Conservation (phyloP, 2,329 filamentous ascomycete genomes). For the Aspergillus brasiliensis region DNA sequence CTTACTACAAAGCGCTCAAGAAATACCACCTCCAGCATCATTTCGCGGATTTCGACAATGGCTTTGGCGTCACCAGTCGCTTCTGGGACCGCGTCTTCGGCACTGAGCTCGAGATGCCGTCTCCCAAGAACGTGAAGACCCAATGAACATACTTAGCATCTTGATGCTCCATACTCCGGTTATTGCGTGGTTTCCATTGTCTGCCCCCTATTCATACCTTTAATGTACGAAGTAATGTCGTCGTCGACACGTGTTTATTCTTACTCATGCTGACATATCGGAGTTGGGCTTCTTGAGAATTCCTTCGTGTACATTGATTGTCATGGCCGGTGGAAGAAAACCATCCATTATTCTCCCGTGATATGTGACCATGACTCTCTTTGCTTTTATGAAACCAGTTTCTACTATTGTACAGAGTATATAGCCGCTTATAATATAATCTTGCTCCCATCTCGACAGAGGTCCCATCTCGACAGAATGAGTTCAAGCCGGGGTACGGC, state of each 20-base stretch:
- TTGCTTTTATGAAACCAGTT: neutral
- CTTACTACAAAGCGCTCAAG: constrained; percentile 90
- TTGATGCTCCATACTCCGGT: neutral
- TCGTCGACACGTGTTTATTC: constrained; percentile 5
- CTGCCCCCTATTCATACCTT: neutral
- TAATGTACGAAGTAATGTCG: constrained; percentile 20
- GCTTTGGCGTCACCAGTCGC: constrained; percentile 92
- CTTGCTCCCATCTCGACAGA: neutral
- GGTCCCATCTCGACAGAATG: too few relatives aligned
- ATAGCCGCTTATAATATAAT: constrained; percentile 28
- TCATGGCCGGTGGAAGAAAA: neutral
- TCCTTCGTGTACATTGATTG: constrained; percentile 11
- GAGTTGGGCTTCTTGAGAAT: neutral
- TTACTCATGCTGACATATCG: constrained; percentile 4
- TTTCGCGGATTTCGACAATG: constrained; percentile 96
- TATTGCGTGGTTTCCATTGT: neutral
- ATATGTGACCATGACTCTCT: constrained; percentile 4
- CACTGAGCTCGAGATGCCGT: constrained; percentile 67
- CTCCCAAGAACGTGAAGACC: constrained; percentile 39
- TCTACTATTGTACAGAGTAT: constrained; percentile 17
- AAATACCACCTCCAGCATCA: constrained; percentile 97
- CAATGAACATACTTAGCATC: constrained; percentile 27
- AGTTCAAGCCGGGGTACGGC: too few relatives aligned
- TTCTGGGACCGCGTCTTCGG: constrained; percentile 96
- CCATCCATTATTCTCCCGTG: neutral